phyloP scores from a whole-genome alignment of 306 rosid genomes.

The Gastrolobium villosum region DNA sequence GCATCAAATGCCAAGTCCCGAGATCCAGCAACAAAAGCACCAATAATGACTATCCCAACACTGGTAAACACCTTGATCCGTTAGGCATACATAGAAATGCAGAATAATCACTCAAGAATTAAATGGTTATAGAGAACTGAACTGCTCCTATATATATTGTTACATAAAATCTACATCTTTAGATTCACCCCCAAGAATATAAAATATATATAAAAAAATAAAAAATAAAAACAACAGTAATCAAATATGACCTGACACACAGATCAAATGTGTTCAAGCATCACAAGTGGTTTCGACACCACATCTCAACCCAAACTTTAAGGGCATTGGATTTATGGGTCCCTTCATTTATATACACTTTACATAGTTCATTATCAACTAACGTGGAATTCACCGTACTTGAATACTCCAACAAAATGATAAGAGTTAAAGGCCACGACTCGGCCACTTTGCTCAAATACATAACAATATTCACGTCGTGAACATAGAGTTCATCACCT shows the following conservation, averaged over 20 bases:
- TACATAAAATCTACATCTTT: not conserved
- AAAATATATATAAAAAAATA: too few relatives aligned
- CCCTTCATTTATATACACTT: too few relatives aligned
- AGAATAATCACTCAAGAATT: not conserved
- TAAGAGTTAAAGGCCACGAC: not conserved
- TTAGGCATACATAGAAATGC: constrained; percentile 45
- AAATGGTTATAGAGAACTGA: not conserved
- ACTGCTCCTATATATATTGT: not conserved
- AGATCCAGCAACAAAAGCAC: constrained; percentile 77
- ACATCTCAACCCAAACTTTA: too few relatives aligned
- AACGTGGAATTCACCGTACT: too few relatives aligned
- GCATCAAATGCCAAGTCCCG: constrained; percentile 73
- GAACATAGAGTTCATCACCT: not conserved
- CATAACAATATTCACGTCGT: not conserved
- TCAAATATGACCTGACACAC: too few relatives aligned
- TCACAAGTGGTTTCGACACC: too few relatives aligned
- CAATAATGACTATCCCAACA: constrained; percentile 70
- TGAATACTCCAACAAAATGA: too few relatives aligned
- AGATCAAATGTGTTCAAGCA: too few relatives aligned
- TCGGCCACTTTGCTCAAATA: not conserved
- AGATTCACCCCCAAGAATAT: too few relatives aligned
- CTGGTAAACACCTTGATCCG: constrained; percentile 61
- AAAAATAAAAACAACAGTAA: too few relatives aligned
- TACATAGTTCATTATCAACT: too few relatives aligned
- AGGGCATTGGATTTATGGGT: too few relatives aligned